A percentile compares a stretch with the other conserved stretches of the same genome.
These are phyloP conservation scores for Polyporus arcularius DNA, from an alignment of 768 basidiomycete genomes.

Conservation along the genomic window DNA sequence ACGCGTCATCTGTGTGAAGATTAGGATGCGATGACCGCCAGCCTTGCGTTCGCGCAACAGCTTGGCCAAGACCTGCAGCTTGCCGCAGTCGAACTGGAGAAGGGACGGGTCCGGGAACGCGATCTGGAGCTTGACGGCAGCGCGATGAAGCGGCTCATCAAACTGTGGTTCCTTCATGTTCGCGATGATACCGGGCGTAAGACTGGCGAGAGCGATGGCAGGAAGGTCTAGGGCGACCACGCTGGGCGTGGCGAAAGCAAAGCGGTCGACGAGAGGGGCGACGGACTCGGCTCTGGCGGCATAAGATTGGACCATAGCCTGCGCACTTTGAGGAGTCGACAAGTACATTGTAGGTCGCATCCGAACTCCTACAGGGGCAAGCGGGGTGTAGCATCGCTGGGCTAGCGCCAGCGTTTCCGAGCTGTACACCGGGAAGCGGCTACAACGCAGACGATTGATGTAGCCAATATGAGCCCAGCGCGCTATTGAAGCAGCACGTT, in stretches of 20 bases:
- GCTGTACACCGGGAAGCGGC: constrained; percentile 36
- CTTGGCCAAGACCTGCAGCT: constrained; percentile 80
- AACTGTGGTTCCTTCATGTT: constrained; percentile 43
- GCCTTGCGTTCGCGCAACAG: constrained; percentile 83
- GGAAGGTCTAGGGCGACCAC: constrained; percentile 79
- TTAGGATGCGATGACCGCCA: constrained; percentile 86
- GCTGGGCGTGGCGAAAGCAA: constrained; percentile 79
- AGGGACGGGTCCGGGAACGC: constrained; percentile 90
- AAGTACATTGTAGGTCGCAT: constrained; percentile 2
- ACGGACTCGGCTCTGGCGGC: constrained; percentile 56
- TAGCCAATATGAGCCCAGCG: constrained; percentile 74
- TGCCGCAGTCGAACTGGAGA: constrained; percentile 95
- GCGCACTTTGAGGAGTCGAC: constrained; percentile 37
- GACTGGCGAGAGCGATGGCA: constrained; percentile 55
- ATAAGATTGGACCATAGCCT: constrained; percentile 65
- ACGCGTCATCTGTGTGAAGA: constrained; percentile 97
- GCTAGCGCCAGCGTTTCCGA: constrained; percentile 40
- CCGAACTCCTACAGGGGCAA: constrained; percentile 46
- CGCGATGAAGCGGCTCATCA: constrained; percentile 68
- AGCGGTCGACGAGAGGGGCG: constrained; percentile 57
- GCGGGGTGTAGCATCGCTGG: constrained; percentile 40
- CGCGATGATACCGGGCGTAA: constrained; percentile 24
- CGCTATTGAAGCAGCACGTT: constrained; percentile 51
- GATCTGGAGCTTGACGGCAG: constrained; percentile 84
- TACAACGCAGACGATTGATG: constrained; percentile 74